phyloP scores from a whole-genome alignment of 1,284 basidiomycete genomes.

The Mrakiaceae sp. region DNA sequence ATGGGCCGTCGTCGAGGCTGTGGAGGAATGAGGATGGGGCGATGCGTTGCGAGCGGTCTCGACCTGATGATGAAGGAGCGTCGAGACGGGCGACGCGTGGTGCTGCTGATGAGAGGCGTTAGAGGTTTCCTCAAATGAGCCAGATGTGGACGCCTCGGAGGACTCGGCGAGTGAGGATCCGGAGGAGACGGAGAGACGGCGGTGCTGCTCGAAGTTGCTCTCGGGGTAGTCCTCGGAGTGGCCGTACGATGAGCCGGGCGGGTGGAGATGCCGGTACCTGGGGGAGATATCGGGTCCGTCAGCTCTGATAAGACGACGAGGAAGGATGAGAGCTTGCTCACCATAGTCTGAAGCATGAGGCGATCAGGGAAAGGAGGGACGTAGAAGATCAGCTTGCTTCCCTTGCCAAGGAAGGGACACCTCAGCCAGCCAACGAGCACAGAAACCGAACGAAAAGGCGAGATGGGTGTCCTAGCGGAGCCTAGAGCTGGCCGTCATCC shows the following conservation, averaged over 20 bases:
- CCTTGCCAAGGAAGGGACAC: not conserved
- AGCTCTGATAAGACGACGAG: not conserved
- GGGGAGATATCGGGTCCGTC: not conserved
- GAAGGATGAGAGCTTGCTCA: not conserved
- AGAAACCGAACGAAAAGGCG: not conserved
- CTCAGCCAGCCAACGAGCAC: too few relatives aligned
- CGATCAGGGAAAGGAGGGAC: not conserved
- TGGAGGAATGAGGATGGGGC: not conserved
- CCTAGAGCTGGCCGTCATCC: too few relatives aligned
- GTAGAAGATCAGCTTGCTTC: too few relatives aligned
- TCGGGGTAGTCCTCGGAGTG: not conserved
- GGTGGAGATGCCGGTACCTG: conserved; percentile 4
- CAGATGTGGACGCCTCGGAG: not conserved
- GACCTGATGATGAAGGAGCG: not conserved
- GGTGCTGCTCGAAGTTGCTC: not conserved
- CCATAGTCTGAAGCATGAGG: not conserved
- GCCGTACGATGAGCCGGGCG: not conserved
- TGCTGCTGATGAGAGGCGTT: too few relatives aligned
- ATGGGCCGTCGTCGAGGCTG: not conserved
- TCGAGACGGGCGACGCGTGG: too few relatives aligned
- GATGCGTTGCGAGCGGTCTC: not conserved
- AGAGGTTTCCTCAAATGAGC: not conserved
- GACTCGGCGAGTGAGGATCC: conserved; percentile 3
- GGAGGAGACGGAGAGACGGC: not conserved
- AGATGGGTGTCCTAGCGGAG: not conserved